These are phyloP conservation scores for Pichia heedii DNA, from an alignment of 805 yeast species.

Conservation along the genomic window DNA sequence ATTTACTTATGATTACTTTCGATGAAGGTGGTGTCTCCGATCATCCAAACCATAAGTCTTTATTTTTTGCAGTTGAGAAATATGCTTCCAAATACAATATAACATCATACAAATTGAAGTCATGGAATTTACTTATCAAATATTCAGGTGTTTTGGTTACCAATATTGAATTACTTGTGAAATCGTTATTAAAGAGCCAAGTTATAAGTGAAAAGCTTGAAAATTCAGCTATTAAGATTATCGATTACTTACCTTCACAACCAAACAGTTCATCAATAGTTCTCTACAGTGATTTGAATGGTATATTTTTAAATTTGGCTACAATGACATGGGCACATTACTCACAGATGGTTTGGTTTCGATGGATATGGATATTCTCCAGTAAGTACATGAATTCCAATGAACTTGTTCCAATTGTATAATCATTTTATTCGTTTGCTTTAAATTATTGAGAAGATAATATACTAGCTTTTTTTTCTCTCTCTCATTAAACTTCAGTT, in stretches of 20 bases:
- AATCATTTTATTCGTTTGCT: not conserved
- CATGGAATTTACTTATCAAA: slow-evolving; percentile 32
- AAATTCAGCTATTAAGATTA: not conserved
- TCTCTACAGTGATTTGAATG: slow-evolving; percentile 32
- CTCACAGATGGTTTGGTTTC: slow-evolving; percentile 92
- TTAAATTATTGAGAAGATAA: too few species aligned
- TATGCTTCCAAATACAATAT: slow-evolving; percentile 20
- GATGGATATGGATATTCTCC: slow-evolving; percentile 76
- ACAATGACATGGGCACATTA: slow-evolving; percentile 79
- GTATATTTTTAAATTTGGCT: slow-evolving; percentile 36
- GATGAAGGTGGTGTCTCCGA: slow-evolving; percentile 75
- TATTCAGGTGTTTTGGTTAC: slow-evolving; percentile 41
- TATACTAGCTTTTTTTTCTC: too few species aligned
- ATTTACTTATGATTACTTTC: slow-evolving; percentile 56
- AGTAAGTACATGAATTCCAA: slow-evolving; percentile 75
- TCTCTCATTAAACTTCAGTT: not conserved
- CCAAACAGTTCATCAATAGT: slow-evolving; percentile 23
- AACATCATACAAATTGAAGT: slow-evolving; percentile 21
- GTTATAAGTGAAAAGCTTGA: not conserved
- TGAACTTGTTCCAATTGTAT: slow-evolving; percentile 37
- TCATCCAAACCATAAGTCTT: slow-evolving; percentile 78
- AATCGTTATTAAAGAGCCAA: not conserved
- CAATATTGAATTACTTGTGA: slow-evolving; percentile 19
- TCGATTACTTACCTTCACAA: not conserved
- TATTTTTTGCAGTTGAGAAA: slow-evolving; percentile 41